phyloP scores from a whole-genome alignment of 2,329 filamentous ascomycete genomes.

The Penicillium sp. region DNA sequence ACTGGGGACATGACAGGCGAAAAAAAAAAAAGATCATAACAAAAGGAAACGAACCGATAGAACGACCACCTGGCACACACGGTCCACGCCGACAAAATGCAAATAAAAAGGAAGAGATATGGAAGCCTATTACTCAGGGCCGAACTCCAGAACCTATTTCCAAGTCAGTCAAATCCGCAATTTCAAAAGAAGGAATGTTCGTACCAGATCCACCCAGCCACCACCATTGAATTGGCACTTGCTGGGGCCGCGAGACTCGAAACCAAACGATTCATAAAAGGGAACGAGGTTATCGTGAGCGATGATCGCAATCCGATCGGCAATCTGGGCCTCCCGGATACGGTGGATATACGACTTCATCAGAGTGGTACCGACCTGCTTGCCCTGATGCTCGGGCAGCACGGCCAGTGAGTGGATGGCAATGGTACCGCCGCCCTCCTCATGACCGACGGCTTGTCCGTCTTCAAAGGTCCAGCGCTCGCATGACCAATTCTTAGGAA shows the following conservation, averaged over 20 bases:
- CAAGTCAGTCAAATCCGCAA: background rate
- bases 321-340: slow-evolving; percentile 65
- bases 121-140: slow-evolving; percentile 18
- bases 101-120: slow-evolving; percentile 5
- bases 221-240: slow-evolving; percentile 69
- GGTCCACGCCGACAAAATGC: slow-evolving; percentile 22
- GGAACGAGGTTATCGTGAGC: slow-evolving; percentile 67
- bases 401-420: slow-evolving; percentile 80
- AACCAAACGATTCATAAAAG: slow-evolving; percentile 75
- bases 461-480: slow-evolving; percentile 39
- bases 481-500: slow-evolving; percentile 63
- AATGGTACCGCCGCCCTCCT: slow-evolving; percentile 67
- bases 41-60: slow-evolving; percentile 8
- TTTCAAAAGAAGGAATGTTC: slow-evolving; percentile 15
- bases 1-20: slow-evolving; percentile 12
- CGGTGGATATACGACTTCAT: slow-evolving; percentile 73
- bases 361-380: slow-evolving; percentile 68
- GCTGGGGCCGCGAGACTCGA: slow-evolving; percentile 64
- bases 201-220: slow-evolving; percentile 77
- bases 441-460: slow-evolving; percentile 58
- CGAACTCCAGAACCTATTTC: slow-evolving; percentile 29
- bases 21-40: slow-evolving; percentile 6
- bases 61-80: slow-evolving; percentile 5
- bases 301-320: slow-evolving; percentile 69
- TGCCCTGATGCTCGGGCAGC: slow-evolving; percentile 66